Evolutionary conservation across 208 protist genomes (phyloP).

Genomic region (Tritrichomonas foetus): DNA sequence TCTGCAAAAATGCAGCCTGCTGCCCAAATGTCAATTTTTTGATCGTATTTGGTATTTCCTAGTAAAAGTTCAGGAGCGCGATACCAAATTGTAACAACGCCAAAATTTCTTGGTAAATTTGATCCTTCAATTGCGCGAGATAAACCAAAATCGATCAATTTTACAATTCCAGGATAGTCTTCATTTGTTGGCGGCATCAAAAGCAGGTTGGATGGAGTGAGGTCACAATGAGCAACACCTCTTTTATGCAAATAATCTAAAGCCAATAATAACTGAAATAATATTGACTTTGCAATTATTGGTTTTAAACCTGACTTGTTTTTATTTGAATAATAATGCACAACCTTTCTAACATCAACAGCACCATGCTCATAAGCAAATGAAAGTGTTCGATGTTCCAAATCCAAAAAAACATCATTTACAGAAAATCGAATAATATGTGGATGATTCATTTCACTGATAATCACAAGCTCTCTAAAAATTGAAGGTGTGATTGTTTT

Average conservation of each 20-base stretch:
- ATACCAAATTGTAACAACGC: background rate
- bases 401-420: background rate
- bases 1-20: constrained; percentile 24
- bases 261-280: background rate
- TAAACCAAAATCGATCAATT: background rate
- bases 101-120: too few relatives aligned
- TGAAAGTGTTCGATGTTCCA: background rate
- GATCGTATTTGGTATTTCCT: background rate
- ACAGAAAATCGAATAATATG: background rate
- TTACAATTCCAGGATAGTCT: background rate
- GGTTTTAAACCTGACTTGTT: background rate
- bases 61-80: background rate
- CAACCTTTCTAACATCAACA: background rate
- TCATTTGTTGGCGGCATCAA: background rate
- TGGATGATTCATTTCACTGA: constrained; percentile 11
- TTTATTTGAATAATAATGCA: background rate
- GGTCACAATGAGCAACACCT: background rate
- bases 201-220: background rate
- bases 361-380: background rate
- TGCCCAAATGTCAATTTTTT: background rate
- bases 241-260: constrained; percentile 3
- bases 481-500: background rate
- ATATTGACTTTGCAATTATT: background rate
- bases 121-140: background rate
- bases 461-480: background rate